Evolutionary conservation across 495 filamentous ascomycete genomes (phyloP), one percentile per base, ranked within the genome.

Genomic region (Oidiodendron maius): DNA sequence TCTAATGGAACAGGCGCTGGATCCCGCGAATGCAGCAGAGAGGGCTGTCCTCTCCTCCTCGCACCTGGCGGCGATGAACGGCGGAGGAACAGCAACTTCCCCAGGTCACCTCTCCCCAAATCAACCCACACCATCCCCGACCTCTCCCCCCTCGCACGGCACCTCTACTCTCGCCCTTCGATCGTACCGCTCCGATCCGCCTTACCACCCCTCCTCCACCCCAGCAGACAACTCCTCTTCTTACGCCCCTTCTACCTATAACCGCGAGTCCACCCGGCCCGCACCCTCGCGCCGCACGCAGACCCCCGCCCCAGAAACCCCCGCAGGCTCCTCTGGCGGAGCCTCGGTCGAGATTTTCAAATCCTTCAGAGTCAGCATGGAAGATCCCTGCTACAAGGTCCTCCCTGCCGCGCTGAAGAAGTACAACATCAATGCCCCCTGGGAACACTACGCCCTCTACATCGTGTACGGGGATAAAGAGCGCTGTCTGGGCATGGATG

Each of bases 391-490:
- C 71, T 82, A 96, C 68, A 96, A 95, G 61, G 93, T 98, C 25
- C 79, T 98, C 8, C 93, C 93, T 1, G 93, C 94, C 21, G 93
- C 93, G 10, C 75, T 98, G 18, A 91, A 91, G 63, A 95, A 95
- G 61, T 98, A 98, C 71, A 93, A 96, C 63, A 98, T 98, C 75
- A 87, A 93, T 49, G 89, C 87, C 17, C 91, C 95, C 44, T 96
- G 90, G 86, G 88, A 91, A 56, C 86, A 95, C 58, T 98, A 98
- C 56, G 91, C 93, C 1, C 75, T 98, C 22, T 98, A 97, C 61
- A 97, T 97, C 51, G 93, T 98, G 1, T 93, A 95, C 57, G 93
- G 93, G 16, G 91, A 98, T 53, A 87, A 98, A 65, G 93, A 98
- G 70, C 81, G 93, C 18, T 98, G 93, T 65, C 68, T 98, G 16